A percentile compares a stretch with the other conserved stretches of the same genome.
phyloP scores from a whole-genome alignment of 768 basidiomycete genomes.

The Auriscalpium microsporum region DNA sequence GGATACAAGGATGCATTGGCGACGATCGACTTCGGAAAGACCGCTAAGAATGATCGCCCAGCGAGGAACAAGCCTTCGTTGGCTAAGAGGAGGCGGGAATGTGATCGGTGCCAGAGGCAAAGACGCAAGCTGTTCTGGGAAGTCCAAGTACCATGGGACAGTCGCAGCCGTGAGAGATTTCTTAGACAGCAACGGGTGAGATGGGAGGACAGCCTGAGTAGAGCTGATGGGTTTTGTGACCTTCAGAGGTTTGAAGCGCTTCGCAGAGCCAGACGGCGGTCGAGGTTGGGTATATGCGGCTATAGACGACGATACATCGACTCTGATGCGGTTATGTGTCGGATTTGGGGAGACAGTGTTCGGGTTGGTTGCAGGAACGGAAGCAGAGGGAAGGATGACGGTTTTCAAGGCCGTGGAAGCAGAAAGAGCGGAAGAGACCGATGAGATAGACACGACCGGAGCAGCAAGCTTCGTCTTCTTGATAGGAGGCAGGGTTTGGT shows the following conservation, averaged over 20 bases:
- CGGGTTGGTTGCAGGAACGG: not conserved
- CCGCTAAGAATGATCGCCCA: constrained; percentile 49
- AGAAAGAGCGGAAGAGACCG: not conserved
- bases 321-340: not conserved
- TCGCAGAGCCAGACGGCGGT: constrained; percentile 6
- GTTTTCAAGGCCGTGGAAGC: not conserved
- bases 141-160: constrained; percentile 26
- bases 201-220: not conserved
- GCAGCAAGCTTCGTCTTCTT: no score
- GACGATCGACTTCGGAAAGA: constrained; percentile 36
- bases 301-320: not conserved
- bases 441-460: no score
- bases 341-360: not conserved
- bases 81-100: constrained; percentile 49
- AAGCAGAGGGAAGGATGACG: not conserved
- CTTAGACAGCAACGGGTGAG: not conserved
- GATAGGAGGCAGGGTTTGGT: no score
- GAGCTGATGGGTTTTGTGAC: constrained; percentile 12
- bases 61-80: constrained; percentile 44
- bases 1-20: constrained; percentile 43
- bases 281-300: not conserved
- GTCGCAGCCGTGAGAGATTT: not conserved
- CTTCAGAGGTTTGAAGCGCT: constrained; percentile 26
- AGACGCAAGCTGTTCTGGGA: constrained; percentile 18
- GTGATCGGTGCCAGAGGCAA: constrained; percentile 33